Conservation (phyloP, 805 yeast genomes). For the Yamadazyma takamatsuzukensis region DNA sequence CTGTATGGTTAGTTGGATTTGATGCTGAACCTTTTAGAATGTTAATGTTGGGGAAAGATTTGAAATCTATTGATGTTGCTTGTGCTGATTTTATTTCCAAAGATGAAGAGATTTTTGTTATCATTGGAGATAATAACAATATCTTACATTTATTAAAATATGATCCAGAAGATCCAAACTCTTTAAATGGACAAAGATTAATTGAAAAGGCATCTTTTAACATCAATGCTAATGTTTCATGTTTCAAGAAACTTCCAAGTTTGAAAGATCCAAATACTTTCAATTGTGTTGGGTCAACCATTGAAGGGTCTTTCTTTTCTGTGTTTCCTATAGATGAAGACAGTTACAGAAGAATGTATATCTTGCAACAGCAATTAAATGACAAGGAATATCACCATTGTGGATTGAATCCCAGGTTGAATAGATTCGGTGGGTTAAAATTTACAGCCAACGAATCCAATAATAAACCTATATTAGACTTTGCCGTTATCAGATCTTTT, state of each 20-base stretch:
- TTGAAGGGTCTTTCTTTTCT: constrained; percentile 75
- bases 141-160: constrained; percentile 73
- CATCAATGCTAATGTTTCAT: constrained; percentile 57
- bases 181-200: constrained; percentile 74
- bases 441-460: constrained; percentile 33
- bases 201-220: constrained; percentile 69
- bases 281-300: constrained; percentile 67
- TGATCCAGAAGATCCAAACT: constrained; percentile 87
- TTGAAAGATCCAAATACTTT: constrained; percentile 33
- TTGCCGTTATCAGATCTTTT: constrained; percentile 52
- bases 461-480: constrained; percentile 64
- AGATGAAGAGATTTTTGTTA: constrained; percentile 64
- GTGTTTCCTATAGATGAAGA: constrained; percentile 74
- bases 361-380: constrained; percentile 80
- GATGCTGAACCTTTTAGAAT: constrained; percentile 94
- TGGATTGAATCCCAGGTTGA: constrained; percentile 79
- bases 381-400: constrained; percentile 72
- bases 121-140: constrained; percentile 65
- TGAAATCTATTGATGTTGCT: constrained; percentile 55
- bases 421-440: constrained; percentile 47
- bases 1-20: constrained; percentile 80
- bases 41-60: constrained; percentile 73
- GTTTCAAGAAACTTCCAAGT: constrained; percentile 46
- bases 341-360: constrained; percentile 74
- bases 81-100: constrained; percentile 74